phyloP scores from a whole-genome alignment of 768 basidiomycete species.

The Pholiota microspora region DNA sequence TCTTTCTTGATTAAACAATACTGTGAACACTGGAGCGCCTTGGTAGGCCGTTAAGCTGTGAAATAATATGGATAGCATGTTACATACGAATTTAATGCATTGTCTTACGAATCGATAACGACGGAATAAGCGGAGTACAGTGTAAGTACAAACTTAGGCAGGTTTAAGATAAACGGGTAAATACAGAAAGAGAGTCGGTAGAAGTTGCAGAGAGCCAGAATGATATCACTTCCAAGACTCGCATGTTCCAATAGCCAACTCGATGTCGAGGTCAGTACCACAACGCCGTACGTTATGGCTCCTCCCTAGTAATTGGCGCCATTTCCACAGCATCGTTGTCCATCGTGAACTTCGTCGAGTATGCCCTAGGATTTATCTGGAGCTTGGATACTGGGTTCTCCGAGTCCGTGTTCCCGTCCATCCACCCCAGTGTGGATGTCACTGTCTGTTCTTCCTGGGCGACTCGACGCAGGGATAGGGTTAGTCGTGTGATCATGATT shows the following conservation, averaged over 20 bases:
- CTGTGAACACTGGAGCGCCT: too few species aligned
- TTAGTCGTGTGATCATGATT: constrained; percentile 28
- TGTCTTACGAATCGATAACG: neutral
- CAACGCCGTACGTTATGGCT: too few species aligned
- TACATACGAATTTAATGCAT: neutral
- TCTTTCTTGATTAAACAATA: neutral
- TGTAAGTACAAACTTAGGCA: neutral
- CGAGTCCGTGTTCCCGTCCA: neutral
- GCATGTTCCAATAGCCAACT: too few species aligned
- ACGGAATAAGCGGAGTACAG: neutral
- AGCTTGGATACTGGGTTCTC: neutral
- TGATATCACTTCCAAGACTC: too few species aligned
- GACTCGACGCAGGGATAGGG: constrained; percentile 22
- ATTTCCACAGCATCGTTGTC: neutral
- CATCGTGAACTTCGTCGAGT: too few species aligned
- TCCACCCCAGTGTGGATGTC: neutral
- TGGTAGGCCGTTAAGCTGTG: neutral
- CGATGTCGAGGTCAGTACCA: too few species aligned
- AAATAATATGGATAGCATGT: neutral
- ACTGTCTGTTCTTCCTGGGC: neutral
- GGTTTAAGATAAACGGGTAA: too few species aligned
- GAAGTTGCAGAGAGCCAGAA: too few species aligned
- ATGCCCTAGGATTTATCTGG: neutral
- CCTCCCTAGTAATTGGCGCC: neutral
- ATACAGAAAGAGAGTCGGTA: too few species aligned